Evolutionary conservation across 2,329 filamentous ascomycete genomes (phyloP).

Genomic region (Colletotrichum sp.): DNA sequence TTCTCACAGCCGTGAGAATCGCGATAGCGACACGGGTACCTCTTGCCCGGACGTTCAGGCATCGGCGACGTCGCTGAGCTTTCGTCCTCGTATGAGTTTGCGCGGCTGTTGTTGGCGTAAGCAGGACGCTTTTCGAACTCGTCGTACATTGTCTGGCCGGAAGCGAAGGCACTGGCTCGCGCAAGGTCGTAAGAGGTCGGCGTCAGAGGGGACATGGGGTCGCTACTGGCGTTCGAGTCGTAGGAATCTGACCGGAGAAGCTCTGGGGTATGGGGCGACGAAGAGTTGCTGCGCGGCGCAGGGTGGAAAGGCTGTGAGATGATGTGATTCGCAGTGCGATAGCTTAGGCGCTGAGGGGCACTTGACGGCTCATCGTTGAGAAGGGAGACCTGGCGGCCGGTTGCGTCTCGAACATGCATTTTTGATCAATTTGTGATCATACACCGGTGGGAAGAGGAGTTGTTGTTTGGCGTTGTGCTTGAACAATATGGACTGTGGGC

Average conservation of each 20-base stretch:
- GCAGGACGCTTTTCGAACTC: conserved; percentile 43
- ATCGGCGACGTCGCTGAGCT: conserved; percentile 44
- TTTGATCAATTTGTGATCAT: conserved; percentile 1
- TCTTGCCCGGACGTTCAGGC: conserved; percentile 61
- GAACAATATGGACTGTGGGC: not conserved
- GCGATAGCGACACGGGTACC: conserved; percentile 76
- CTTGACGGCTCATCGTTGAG: conserved; percentile 57
- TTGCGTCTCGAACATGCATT: conserved; percentile 62
- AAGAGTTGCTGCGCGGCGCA: conserved; percentile 44
- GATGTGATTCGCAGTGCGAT: conserved; percentile 38
- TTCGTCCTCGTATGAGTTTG: conserved; percentile 59
- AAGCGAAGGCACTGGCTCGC: conserved; percentile 35
- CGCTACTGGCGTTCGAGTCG: conserved; percentile 62
- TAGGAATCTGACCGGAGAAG: conserved; percentile 67
- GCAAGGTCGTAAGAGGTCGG: conserved; percentile 53
- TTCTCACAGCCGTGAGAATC: conserved; percentile 76
- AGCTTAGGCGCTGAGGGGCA: conserved; percentile 29
- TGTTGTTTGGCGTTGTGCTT: not conserved
- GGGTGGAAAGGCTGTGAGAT: conserved; percentile 37
- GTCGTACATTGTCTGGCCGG: conserved; percentile 26
- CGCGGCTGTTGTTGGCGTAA: conserved; percentile 48
- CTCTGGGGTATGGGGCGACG: conserved; percentile 58
- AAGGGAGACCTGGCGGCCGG: conserved; percentile 63
- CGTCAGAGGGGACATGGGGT: conserved; percentile 61
- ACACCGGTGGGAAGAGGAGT: not conserved